Conservation (phyloP, 192 early-diverging fungal species). For the Coemansia erecta region DNA sequence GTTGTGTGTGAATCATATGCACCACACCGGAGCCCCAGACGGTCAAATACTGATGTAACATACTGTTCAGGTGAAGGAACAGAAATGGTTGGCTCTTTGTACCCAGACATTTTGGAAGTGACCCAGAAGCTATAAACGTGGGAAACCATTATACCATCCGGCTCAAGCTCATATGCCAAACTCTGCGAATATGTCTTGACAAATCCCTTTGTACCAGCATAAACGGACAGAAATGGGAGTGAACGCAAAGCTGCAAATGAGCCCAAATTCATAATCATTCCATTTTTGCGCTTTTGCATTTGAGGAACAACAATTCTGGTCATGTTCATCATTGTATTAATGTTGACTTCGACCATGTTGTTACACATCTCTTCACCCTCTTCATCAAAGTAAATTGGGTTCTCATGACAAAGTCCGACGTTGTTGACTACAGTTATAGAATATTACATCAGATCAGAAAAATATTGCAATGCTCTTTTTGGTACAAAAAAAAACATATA, state of each 20-base stretch:
- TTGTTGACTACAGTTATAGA: slow-evolving; percentile 72
- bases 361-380: slow-evolving; percentile 63
- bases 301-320: slow-evolving; percentile 75
- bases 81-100: slow-evolving; percentile 64
- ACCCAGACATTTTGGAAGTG: slow-evolving; percentile 85
- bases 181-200: slow-evolving; percentile 51
- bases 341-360: slow-evolving; percentile 80
- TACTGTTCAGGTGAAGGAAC: slow-evolving; percentile 75
- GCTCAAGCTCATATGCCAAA: slow-evolving; percentile 36
- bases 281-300: slow-evolving; percentile 68
- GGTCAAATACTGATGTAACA: slow-evolving; percentile 65
- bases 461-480: not conserved
- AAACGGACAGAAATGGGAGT: slow-evolving; percentile 78
- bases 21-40: slow-evolving; percentile 63
- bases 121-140: slow-evolving; percentile 86
- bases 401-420: slow-evolving; percentile 82
- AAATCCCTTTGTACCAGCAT: slow-evolving; percentile 89
- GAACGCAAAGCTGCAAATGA: slow-evolving; percentile 82
- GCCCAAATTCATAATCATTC: slow-evolving; percentile 88
- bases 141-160: slow-evolving; percentile 24
- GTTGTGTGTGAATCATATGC: slow-evolving; percentile 36
- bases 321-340: slow-evolving; percentile 73
- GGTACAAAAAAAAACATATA: not conserved
- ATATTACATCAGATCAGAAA: not conserved
- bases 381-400: slow-evolving; percentile 81